Evolutionary conservation across 1,284 basidiomycete species (phyloP).

Genomic region (Cystobasidium sp.): DNA sequence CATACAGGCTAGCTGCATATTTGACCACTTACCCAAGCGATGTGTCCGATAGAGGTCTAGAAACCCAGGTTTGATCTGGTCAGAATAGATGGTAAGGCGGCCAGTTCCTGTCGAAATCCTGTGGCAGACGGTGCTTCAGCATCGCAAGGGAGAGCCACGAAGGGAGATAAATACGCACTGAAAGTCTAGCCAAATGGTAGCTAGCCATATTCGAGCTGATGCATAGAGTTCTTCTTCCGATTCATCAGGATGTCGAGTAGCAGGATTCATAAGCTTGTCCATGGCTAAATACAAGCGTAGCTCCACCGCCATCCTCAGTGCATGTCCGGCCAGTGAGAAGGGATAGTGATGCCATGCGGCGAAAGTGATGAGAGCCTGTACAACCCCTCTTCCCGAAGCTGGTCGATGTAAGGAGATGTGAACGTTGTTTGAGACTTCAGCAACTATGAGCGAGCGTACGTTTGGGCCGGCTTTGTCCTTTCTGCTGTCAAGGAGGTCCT

Average conservation of each 20-base stretch:
- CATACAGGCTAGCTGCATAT: background rate
- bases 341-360: constrained; percentile 17
- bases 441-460: constrained; percentile 4
- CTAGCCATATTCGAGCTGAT: constrained; percentile 10
- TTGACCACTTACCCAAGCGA: background rate
- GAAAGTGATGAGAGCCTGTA: constrained; percentile 3
- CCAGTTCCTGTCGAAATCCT: constrained; percentile 11
- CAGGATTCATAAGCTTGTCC: constrained; percentile 8
- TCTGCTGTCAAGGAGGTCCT: background rate
- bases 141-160: background rate
- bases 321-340: constrained; percentile 5
- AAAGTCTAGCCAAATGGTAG: constrained; percentile 1
- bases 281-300: constrained; percentile 6
- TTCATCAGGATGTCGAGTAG: constrained; percentile 2
- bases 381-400: background rate
- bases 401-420: constrained; percentile 7
- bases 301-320: constrained; percentile 1
- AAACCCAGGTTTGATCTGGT: constrained; percentile 14
- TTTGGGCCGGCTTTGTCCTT: constrained; percentile 4
- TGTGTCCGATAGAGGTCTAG: constrained; percentile 1
- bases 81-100: background rate
- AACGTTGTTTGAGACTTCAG: constrained; percentile 12
- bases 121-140: background rate
- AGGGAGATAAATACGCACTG: background rate
- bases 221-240: constrained; percentile 6